phyloP scores from a whole-genome alignment of 2,329 filamentous ascomycete species.

The Epichloe aotearoae region DNA sequence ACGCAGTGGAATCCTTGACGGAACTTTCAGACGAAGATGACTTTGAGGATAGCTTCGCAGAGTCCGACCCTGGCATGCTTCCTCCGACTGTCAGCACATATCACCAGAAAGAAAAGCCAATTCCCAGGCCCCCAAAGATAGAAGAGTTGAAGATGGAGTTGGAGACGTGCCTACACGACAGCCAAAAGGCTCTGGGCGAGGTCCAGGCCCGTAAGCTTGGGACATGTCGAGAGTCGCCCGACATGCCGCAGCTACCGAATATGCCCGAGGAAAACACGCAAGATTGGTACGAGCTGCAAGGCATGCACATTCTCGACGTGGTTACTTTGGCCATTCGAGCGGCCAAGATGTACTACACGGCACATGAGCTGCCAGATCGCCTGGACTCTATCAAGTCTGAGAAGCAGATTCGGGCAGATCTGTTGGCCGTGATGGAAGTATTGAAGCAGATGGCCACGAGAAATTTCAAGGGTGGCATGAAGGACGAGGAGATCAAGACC shows the following conservation, averaged over 20 bases:
- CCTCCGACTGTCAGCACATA: slow-evolving; percentile 98
- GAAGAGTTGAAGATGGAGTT: slow-evolving; percentile 56
- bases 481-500: slow-evolving; percentile 59
- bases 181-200: slow-evolving; percentile 53
- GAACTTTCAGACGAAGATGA: slow-evolving; percentile 32
- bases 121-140: slow-evolving; percentile 74
- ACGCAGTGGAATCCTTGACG: slow-evolving; percentile 33
- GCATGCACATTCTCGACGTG: slow-evolving; percentile 82
- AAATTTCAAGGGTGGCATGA: slow-evolving; percentile 73
- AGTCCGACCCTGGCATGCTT: slow-evolving; percentile 64
- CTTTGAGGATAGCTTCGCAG: slow-evolving; percentile 45
- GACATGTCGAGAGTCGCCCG: slow-evolving; percentile 13
- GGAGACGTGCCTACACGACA: slow-evolving; percentile 57
- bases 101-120: slow-evolving; percentile 66
- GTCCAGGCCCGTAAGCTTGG: slow-evolving; percentile 28
- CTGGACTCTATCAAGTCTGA: slow-evolving; percentile 81
- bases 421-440: slow-evolving; percentile 78
- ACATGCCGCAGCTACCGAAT: slow-evolving; percentile 20
- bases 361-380: slow-evolving; percentile 75
- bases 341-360: slow-evolving; percentile 91
- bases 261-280: slow-evolving; percentile 37
- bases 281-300: slow-evolving; percentile 77
- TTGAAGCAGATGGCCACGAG: slow-evolving; percentile 83
- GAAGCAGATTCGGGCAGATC: slow-evolving; percentile 67
- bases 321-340: slow-evolving; percentile 91